A percentile compares a stretch with the other conserved stretches of the same genome.
Evolutionary conservation across 1,284 basidiomycete species (phyloP).

Genomic region (Malassezia restricta): DNA sequence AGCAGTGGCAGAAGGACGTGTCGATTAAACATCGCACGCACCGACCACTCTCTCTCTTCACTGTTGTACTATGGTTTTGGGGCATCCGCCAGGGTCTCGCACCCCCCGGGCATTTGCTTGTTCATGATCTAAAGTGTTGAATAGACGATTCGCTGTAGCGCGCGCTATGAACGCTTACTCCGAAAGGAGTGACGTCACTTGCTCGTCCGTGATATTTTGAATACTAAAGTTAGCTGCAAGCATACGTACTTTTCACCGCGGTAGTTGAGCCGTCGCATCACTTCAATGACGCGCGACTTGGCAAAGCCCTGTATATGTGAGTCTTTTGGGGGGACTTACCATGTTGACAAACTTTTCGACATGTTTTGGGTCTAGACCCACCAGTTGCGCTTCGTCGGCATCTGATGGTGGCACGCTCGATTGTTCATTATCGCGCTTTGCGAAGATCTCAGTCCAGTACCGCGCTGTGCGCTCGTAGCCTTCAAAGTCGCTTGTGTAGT

Average conservation of each 20-base stretch:
- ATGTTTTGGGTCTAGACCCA: conserved; percentile 49
- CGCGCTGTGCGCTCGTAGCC: conserved; percentile 84
- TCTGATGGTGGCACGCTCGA: conserved; percentile 14
- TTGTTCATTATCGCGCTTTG: conserved; percentile 17
- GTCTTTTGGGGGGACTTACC: conserved; percentile 11
- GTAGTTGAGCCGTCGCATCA: conserved; percentile 77
- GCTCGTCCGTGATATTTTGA: conserved; percentile 33
- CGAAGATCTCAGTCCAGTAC: conserved; percentile 58
- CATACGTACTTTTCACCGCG: conserved; percentile 59
- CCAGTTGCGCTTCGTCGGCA: conserved; percentile 49
- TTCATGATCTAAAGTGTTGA: conserved; percentile 3
- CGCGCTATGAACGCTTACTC: too few relatives aligned
- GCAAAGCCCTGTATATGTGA: conserved; percentile 51
- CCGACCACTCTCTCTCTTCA: conserved; percentile 7
- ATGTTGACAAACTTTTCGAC: conserved; percentile 49
- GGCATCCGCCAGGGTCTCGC: conserved; percentile 8
- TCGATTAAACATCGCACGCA: not conserved
- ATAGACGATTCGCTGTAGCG: not conserved
- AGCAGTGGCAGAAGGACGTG: not conserved
- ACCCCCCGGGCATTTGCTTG: conserved; percentile 5
- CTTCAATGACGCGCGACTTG: conserved; percentile 68
- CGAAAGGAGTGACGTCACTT: conserved; percentile 16
- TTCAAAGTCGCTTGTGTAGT: conserved; percentile 73
- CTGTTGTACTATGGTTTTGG: conserved; percentile 6
- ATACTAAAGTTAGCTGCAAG: conserved; percentile 12